phyloP scores from a whole-genome alignment of 345 rosid species.

The Lenwebbia sp. region DNA sequence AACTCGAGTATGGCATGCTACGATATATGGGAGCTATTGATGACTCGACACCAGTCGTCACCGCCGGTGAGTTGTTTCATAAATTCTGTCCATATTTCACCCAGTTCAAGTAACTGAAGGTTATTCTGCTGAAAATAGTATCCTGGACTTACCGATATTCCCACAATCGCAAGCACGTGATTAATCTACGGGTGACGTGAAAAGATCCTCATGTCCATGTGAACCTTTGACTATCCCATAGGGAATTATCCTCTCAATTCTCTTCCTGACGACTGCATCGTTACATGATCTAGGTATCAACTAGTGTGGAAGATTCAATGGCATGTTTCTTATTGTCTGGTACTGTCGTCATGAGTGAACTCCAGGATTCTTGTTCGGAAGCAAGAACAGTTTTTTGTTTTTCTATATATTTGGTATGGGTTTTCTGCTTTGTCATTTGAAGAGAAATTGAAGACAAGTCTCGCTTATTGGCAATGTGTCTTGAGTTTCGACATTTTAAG shows the following conservation, averaged over 20 bases:
- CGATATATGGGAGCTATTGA: slow-evolving; percentile 87
- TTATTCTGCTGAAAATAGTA: neutral
- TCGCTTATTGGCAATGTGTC: neutral
- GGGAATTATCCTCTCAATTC: neutral
- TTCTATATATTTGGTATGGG: neutral
- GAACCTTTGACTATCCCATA: neutral
- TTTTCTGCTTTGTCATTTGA: neutral
- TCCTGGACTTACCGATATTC: neutral
- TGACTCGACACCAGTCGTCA: slow-evolving; percentile 68
- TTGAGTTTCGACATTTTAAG: neutral
- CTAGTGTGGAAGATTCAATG: neutral
- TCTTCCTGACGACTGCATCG: neutral
- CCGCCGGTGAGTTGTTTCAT: slow-evolving; percentile 34
- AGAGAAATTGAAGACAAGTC: neutral
- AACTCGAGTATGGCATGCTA: slow-evolving; percentile 94
- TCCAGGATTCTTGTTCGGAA: neutral
- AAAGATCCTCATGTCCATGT: neutral
- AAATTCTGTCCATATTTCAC: neutral
- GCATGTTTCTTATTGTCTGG: neutral
- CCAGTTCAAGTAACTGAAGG: neutral
- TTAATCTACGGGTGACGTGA: neutral
- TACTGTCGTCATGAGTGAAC: neutral
- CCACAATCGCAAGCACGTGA: neutral
- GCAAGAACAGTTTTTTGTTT: neutral
- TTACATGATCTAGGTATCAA: neutral